Evolutionary conservation across 2,329 filamentous ascomycete genomes (phyloP).

Genomic region (Tetracladium maxilliforme): DNA sequence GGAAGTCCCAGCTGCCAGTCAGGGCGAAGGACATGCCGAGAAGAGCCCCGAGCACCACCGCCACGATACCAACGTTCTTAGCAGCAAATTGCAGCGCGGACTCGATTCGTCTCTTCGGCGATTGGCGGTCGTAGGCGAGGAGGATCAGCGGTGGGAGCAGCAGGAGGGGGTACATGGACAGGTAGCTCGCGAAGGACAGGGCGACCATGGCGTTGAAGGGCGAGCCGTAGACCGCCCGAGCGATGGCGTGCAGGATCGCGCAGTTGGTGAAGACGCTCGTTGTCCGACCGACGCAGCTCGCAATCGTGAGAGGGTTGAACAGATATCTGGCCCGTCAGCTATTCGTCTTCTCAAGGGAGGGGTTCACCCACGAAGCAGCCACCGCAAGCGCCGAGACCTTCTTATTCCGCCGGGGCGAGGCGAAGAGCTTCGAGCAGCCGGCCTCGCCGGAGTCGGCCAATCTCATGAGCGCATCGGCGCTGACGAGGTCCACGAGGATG

Average conservation of each 20-base stretch:
- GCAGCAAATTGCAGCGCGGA: conserved; percentile 34
- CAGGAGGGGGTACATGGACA: conserved; percentile 82
- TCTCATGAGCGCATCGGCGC: conserved; percentile 61
- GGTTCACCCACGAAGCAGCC: conserved; percentile 53
- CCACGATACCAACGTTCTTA: conserved; percentile 35
- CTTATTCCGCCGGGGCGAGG: conserved; percentile 62
- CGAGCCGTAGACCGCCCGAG: conserved; percentile 63
- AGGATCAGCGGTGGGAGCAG: conserved; percentile 72
- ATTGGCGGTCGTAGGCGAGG: conserved; percentile 61
- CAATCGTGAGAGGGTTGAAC: conserved; percentile 88
- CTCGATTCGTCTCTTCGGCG: conserved; percentile 12
- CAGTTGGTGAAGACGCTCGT: conserved; percentile 82
- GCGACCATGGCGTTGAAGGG: conserved; percentile 68
- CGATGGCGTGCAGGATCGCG: conserved; percentile 71
- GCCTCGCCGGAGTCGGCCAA: conserved; percentile 77
- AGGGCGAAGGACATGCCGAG: conserved; percentile 60
- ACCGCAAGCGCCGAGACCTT: conserved; percentile 62
- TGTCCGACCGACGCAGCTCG: conserved; percentile 78
- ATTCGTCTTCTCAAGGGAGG: neutral
- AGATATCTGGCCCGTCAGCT: conserved; percentile 48
- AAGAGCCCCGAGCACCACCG: conserved; percentile 40
- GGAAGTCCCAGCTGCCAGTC: conserved; percentile 76
- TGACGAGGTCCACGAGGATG: conserved; percentile 65
- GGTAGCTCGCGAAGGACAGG: conserved; percentile 74
- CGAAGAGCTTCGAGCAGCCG: conserved; percentile 57